Conservation (phyloP, 202 grass and related monocot genomes). For the Panicum hallii region DNA sequence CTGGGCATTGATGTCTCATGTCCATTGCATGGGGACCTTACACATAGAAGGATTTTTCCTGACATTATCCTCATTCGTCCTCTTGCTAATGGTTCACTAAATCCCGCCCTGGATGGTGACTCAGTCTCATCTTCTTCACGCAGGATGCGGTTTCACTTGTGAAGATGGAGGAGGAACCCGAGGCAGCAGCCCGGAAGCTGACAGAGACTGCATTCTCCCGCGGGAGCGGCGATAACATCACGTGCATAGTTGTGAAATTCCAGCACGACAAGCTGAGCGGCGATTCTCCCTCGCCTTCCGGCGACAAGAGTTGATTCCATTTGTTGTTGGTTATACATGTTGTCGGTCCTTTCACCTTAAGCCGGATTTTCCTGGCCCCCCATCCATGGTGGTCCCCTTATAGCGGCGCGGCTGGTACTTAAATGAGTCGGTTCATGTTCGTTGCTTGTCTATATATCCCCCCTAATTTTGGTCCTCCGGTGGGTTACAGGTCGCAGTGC, state of each 20-base stretch:
- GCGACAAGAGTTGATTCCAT: conserved; percentile 61
- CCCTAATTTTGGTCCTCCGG: conserved; percentile 40
- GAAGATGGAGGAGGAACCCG: conserved; percentile 84
- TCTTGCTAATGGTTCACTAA: neutral
- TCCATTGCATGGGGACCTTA: neutral
- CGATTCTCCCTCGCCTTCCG: conserved; percentile 19
- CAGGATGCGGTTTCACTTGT: conserved; percentile 86
- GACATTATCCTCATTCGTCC: neutral
- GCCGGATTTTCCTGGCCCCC: conserved; percentile 45
- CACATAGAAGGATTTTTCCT: neutral
- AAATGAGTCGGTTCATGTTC: conserved; percentile 12
- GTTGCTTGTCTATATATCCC: conserved; percentile 44
- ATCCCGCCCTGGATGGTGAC: neutral
- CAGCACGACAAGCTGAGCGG: conserved; percentile 65
- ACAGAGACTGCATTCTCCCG: conserved; percentile 80
- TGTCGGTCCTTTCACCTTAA: conserved; percentile 10
- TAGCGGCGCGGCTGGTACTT: conserved; percentile 25
- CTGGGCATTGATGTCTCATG: neutral
- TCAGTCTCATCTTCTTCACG: neutral
- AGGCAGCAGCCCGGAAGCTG: conserved; percentile 83
- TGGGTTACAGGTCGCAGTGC: conserved; percentile 31
- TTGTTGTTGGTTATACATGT: conserved; percentile 47
- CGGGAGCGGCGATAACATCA: conserved; percentile 93
- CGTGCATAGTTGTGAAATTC: conserved; percentile 96
- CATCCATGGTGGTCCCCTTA: conserved; percentile 24